phyloP scores from a whole-genome alignment of 139 green algal species.

The Auxenochlorella protothecoides region DNA sequence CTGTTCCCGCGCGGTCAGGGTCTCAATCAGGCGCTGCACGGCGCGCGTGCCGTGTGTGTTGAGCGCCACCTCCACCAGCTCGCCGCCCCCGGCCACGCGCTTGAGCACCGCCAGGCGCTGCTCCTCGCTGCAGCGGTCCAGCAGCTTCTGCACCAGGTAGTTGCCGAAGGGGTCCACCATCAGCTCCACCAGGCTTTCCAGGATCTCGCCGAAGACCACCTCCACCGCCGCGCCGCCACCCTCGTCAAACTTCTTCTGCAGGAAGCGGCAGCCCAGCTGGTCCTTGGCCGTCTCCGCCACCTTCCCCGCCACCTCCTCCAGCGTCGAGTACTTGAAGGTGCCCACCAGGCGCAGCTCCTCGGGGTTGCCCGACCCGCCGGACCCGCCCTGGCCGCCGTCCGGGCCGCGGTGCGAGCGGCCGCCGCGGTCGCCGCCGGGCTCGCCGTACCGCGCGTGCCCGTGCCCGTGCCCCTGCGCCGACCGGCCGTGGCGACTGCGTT shows the following conservation, averaged over 20 bases:
- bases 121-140: conserved; percentile 86
- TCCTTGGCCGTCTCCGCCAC: conserved; percentile 85
- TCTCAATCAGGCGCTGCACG: conserved; percentile 78
- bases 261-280: conserved; percentile 94
- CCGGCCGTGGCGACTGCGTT: no score
- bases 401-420: background rate
- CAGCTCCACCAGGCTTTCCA: conserved; percentile 75
- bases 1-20: conserved; percentile 64
- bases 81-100: conserved; percentile 53
- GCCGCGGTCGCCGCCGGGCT: background rate
- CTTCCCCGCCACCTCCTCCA: conserved; percentile 51
- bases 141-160: conserved; percentile 98
- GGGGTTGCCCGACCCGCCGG: background rate
- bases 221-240: conserved; percentile 68
- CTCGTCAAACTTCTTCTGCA: conserved; percentile 98
- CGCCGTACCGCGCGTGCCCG: background rate
- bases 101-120: conserved; percentile 76
- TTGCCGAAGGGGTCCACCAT: conserved; percentile 99
- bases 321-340: conserved; percentile 37
- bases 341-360: background rate
- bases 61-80: conserved; percentile 79
- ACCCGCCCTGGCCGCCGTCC: background rate
- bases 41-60: conserved; percentile 95
- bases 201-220: conserved; percentile 62
- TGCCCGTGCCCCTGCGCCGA: no score